Conservation (phyloP, 192 early-diverging fungal genomes). For the Chytriomyces sp. region DNA sequence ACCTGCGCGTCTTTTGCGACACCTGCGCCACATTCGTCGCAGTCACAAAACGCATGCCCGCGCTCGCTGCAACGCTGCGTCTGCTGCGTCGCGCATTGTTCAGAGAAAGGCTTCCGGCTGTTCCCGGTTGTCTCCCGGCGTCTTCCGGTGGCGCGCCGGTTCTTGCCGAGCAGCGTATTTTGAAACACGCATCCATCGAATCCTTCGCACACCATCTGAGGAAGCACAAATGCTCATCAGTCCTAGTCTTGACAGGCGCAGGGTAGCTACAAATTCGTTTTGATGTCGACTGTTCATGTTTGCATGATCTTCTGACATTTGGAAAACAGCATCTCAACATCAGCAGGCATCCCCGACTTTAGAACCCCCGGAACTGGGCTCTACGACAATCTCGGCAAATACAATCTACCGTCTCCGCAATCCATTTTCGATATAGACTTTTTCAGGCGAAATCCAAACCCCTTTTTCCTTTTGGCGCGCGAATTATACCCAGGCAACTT, state of each 20-base stretch:
- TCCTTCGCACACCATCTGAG: conserved; percentile 49
- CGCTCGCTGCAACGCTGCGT: background rate
- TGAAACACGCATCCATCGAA: conserved; percentile 39
- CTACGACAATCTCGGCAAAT: conserved; percentile 80
- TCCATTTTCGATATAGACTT: conserved; percentile 93
- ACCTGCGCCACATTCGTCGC: background rate
- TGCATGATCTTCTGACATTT: conserved; percentile 67
- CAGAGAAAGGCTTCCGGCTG: background rate
- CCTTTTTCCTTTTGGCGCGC: conserved; percentile 88
- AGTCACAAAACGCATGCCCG: background rate
- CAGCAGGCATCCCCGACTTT: conserved; percentile 87
- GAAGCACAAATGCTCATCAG: conserved; percentile 46
- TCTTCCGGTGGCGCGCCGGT: background rate
- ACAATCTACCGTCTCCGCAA: conserved; percentile 87
- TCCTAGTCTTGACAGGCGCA: conserved; percentile 61
- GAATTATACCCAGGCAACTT: conserved; percentile 82
- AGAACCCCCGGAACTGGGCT: conserved; percentile 91
- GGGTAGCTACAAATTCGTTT: background rate
- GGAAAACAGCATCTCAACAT: conserved; percentile 48
- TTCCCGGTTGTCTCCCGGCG: background rate
- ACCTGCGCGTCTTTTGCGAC: conserved; percentile 4
- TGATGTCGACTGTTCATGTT: no score
- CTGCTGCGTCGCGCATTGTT: background rate
- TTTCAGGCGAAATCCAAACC: conserved; percentile 75
- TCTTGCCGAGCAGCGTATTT: background rate